phyloP scores from a whole-genome alignment of 768 basidiomycete genomes.

The Galerina marginata region DNA sequence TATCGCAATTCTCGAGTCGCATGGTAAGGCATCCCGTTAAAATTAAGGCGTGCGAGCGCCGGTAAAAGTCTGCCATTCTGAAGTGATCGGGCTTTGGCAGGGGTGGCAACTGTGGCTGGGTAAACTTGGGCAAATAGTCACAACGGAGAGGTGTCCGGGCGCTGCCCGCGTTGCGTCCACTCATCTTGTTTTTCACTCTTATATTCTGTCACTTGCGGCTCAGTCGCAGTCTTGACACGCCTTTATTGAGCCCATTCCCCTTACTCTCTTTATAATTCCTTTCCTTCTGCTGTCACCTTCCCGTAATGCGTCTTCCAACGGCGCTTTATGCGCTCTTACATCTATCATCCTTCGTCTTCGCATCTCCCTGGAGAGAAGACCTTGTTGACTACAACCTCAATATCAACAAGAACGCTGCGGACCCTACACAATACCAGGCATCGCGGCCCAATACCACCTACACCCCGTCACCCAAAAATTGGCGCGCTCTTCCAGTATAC shows the following conservation, averaged over 20 bases:
- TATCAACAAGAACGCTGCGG: conserved; percentile 66
- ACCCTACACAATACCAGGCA: conserved; percentile 49
- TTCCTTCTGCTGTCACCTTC: conserved; percentile 9
- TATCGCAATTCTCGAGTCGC: too few relatives aligned
- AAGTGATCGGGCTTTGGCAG: too few relatives aligned
- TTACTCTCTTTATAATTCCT: conserved; percentile 19
- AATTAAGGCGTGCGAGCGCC: too few relatives aligned
- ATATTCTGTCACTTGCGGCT: conserved; percentile 9
- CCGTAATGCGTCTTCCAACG: conserved; percentile 53
- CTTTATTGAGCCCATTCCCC: conserved; percentile 6
- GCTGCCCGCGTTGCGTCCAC: conserved; percentile 16
- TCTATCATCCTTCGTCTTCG: conserved; percentile 43
- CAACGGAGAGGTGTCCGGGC: not conserved
- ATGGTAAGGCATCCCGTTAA: too few relatives aligned
- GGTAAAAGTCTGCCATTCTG: too few relatives aligned
- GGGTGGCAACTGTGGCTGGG: conserved; percentile 8
- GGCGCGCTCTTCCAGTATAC: conserved; percentile 83
- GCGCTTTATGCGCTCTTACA: conserved; percentile 45
- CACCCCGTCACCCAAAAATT: conserved; percentile 81
- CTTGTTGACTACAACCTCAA: conserved; percentile 82
- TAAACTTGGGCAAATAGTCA: conserved; percentile 25
- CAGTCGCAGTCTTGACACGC: too few relatives aligned
- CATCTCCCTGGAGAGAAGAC: conserved; percentile 72
- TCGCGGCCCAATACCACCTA: conserved; percentile 73
- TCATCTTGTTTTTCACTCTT: conserved; percentile 2